phyloP scores from a whole-genome alignment of 371 early-diverging fungal genomes.

The Capniomyces stellatus region DNA sequence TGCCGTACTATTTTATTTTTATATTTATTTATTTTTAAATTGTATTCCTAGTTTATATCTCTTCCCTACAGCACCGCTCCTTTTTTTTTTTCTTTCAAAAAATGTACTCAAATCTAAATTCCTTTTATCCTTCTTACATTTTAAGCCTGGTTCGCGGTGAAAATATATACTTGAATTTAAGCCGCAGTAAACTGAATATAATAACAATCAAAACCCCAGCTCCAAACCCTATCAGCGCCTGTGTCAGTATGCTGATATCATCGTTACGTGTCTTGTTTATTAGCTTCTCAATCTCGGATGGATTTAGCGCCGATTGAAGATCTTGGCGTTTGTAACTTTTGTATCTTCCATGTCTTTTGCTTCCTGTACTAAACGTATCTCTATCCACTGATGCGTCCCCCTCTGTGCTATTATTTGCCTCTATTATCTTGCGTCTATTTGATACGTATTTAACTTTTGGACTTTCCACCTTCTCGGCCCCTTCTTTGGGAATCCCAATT shows the following conservation, averaged over 20 bases:
- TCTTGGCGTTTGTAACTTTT: neutral
- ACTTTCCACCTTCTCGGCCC: too few relatives aligned
- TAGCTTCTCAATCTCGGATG: neutral
- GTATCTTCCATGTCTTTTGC: too few relatives aligned
- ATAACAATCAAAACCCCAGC: constrained; percentile 5
- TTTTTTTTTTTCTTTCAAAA: neutral
- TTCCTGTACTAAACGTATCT: too few relatives aligned
- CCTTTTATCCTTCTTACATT: constrained; percentile 2
- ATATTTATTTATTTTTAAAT: neutral
- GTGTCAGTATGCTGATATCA: neutral
- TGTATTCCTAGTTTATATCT: neutral
- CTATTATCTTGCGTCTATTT: too few relatives aligned
- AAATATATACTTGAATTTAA: constrained; percentile 24
- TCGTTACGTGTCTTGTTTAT: neutral
- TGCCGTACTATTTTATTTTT: constrained; percentile 16
- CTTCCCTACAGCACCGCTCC: too few relatives aligned
- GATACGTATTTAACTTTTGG: too few relatives aligned
- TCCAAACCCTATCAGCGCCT: neutral
- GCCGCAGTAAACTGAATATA: constrained; percentile 16
- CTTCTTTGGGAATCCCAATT: too few relatives aligned
- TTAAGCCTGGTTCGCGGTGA: constrained; percentile 25
- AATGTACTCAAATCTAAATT: neutral
- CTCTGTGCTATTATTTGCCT: too few relatives aligned
- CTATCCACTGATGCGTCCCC: too few relatives aligned
- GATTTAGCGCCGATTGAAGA: neutral